Evolutionary conservation across 2,329 filamentous ascomycete species (phyloP).

Genomic region (Colletotrichum euphorbiae): DNA sequence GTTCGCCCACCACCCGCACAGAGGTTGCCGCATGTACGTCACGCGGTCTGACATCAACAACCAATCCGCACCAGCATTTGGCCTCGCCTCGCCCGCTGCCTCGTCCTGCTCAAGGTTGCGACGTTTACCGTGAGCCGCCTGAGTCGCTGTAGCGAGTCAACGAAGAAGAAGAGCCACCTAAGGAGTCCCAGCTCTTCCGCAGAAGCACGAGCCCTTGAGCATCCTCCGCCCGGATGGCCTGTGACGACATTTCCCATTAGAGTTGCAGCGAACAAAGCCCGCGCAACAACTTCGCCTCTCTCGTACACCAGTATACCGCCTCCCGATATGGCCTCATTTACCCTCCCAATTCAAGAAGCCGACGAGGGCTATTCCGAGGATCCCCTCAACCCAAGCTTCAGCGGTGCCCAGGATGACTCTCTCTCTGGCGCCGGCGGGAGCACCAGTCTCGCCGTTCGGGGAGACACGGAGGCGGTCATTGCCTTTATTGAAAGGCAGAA

Average conservation of each 20-base stretch:
- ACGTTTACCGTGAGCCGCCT: neutral
- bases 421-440: slow-evolving; percentile 44
- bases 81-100: neutral
- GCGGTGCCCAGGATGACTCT: slow-evolving; percentile 44
- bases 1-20: neutral
- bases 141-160: neutral
- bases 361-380: slow-evolving; percentile 93
- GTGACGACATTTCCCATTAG: slow-evolving; percentile 25
- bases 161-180: neutral
- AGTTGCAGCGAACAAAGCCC: slow-evolving; percentile 19
- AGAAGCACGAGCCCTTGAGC: slow-evolving; percentile 30
- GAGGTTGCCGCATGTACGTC: slow-evolving; percentile 15
- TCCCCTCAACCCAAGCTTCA: slow-evolving; percentile 60
- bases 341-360: slow-evolving; percentile 63
- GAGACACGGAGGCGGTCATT: neutral
- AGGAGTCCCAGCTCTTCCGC: neutral
- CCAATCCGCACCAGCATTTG: neutral
- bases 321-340: slow-evolving; percentile 33
- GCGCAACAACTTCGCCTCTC: slow-evolving; percentile 4
- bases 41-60: neutral
- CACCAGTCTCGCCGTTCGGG: slow-evolving; percentile 17
- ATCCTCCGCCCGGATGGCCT: slow-evolving; percentile 31
- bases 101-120: neutral
- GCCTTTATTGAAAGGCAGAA: neutral
- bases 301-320: neutral